phyloP scores from a whole-genome alignment of 768 basidiomycete genomes.

The Macrolepiota albuminosa region DNA sequence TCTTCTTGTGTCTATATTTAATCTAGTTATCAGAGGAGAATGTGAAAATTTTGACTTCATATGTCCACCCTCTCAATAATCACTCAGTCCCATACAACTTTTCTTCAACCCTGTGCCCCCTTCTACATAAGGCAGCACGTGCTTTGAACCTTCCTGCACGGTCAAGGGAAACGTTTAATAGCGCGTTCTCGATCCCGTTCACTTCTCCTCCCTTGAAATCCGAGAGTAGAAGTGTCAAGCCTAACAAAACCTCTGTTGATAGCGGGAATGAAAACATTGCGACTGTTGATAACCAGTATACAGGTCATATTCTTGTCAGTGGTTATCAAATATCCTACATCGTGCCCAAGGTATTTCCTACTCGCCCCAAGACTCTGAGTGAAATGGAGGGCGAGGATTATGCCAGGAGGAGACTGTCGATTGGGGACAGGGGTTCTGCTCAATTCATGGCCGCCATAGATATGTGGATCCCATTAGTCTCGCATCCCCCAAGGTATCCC shows the following conservation, averaged over 20 bases:
- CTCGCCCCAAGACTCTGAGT: constrained; percentile 19
- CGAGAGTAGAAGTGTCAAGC: constrained; percentile 28
- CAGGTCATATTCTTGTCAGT: constrained; percentile 72
- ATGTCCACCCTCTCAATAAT: constrained; percentile 72
- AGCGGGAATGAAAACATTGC: constrained; percentile 24
- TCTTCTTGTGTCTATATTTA: background rate
- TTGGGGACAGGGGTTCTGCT: constrained; percentile 53
- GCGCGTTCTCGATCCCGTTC: constrained; percentile 40
- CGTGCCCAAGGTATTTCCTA: constrained; percentile 61
- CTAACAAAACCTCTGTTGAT: constrained; percentile 27
- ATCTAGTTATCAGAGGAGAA: constrained; percentile 57
- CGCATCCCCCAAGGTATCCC: constrained; percentile 67
- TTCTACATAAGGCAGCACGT: constrained; percentile 63
- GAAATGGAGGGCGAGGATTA: constrained; percentile 26
- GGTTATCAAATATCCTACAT: constrained; percentile 75
- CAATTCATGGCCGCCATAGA: constrained; percentile 84
- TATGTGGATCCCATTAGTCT: constrained; percentile 66
- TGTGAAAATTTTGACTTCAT: constrained; percentile 65
- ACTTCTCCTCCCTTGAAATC: constrained; percentile 26
- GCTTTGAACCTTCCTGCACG: constrained; percentile 63
- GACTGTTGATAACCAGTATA: constrained; percentile 62
- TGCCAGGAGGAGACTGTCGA: constrained; percentile 42
- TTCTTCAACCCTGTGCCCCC: constrained; percentile 54
- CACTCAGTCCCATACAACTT: constrained; percentile 74
- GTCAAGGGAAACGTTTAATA: constrained; percentile 54